Conservation (phyloP, 1,139 yeast genomes). For the Debaryomyces nepalensis region DNA sequence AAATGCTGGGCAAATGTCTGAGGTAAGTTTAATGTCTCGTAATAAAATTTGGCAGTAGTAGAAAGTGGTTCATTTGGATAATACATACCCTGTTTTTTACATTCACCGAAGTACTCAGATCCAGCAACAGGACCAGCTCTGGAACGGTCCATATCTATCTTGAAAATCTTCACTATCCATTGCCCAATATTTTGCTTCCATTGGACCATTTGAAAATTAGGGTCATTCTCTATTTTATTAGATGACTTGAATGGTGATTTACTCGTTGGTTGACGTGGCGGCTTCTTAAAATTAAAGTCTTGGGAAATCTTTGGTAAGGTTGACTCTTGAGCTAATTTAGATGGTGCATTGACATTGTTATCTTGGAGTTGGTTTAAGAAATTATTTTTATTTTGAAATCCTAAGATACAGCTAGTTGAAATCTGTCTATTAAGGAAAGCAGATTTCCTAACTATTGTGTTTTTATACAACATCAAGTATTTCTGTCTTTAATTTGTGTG, state of each 20-base stretch:
- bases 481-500: neutral
- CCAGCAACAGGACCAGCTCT: constrained; percentile 97
- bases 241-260: constrained; percentile 56
- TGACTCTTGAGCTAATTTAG: constrained; percentile 52
- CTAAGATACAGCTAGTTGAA: constrained; percentile 7
- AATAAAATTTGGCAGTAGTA: constrained; percentile 70
- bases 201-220: constrained; percentile 58
- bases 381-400: constrained; percentile 19
- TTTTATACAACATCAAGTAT: neutral
- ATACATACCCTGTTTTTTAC: constrained; percentile 82
- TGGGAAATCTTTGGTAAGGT: constrained; percentile 52
- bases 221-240: constrained; percentile 61
- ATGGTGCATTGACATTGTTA: constrained; percentile 43
- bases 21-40: constrained; percentile 80
- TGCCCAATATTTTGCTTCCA: constrained; percentile 81
- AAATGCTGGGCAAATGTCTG: constrained; percentile 92
- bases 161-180: constrained; percentile 63
- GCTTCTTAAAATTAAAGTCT: constrained; percentile 33
- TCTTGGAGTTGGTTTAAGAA: constrained; percentile 28
- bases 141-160: constrained; percentile 87
- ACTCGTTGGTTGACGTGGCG: constrained; percentile 45
- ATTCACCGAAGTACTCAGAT: constrained; percentile 79
- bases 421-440: constrained; percentile 1
- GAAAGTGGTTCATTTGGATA: constrained; percentile 71
- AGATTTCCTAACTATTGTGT: neutral